These are phyloP conservation scores for Arabidopsis thaliana DNA, from an alignment of 345 rosid species.

Conservation along the genomic window TAIR10.1 NC_003076.8:18404501-18405000, in stretches of 20 bases:
- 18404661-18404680: neutral
- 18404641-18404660: constrained; percentile 18
- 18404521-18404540: constrained; percentile 7
- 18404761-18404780: neutral
- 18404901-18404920: constrained; percentile 4
- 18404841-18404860: neutral
- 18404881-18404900: neutral
- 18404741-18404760: constrained; percentile 10
- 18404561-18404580: neutral
- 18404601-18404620: neutral
- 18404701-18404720: neutral
- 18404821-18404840: constrained; percentile 6
- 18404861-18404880: neutral
- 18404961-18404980: neutral
- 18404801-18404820: constrained; percentile 8
- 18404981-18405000: neutral
- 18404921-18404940: neutral
- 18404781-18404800: neutral
- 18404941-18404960: neutral
- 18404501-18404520: neutral
- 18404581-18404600: neutral
- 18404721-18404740: neutral
- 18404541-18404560: neutral
- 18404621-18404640: constrained; percentile 1
- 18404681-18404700: neutral